These are phyloP conservation scores for Adiantum capillusveneris DNA, from an alignment of 75 land plant species.

Conservation along the genomic window DNA sequence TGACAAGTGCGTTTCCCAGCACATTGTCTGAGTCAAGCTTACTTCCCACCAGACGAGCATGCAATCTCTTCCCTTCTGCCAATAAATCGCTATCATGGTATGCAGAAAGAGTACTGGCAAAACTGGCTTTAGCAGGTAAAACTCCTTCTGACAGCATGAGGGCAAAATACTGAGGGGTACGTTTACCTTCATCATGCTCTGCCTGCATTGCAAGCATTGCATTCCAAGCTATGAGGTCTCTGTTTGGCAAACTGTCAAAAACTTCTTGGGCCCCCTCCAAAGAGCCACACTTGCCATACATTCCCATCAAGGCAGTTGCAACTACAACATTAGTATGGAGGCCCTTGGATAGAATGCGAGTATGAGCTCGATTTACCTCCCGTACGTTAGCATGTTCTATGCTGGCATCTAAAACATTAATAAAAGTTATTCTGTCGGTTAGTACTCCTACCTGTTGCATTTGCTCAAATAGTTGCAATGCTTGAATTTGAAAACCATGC, in stretches of 20 bases:
- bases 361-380: conserved; percentile 13
- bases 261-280: conserved; percentile 10
- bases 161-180: conserved; percentile 14
- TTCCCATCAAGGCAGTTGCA: conserved; percentile 15
- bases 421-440: conserved; percentile 28
- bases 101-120: conserved; percentile 32
- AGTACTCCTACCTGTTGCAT: conserved; percentile 22
- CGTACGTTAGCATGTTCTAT: no score
- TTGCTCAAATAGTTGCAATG: conserved; percentile 11
- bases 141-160: conserved; percentile 9
- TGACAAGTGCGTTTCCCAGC: no score
- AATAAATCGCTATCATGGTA: background rate
- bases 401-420: conserved; percentile 15
- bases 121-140: conserved; percentile 25
- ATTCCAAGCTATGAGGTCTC: conserved; percentile 22
- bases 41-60: no score
- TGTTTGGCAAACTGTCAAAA: background rate
- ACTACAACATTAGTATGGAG: conserved; percentile 12
- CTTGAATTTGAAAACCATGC: conserved; percentile 14
- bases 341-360: conserved; percentile 5
- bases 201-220: conserved; percentile 23
- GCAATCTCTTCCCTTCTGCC: no score
- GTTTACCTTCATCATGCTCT: conserved; percentile 6
- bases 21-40: no score
- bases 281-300: conserved; percentile 17